phyloP scores from a whole-genome alignment of 1,139 yeast species.

The Suhomyces kunorum region DNA sequence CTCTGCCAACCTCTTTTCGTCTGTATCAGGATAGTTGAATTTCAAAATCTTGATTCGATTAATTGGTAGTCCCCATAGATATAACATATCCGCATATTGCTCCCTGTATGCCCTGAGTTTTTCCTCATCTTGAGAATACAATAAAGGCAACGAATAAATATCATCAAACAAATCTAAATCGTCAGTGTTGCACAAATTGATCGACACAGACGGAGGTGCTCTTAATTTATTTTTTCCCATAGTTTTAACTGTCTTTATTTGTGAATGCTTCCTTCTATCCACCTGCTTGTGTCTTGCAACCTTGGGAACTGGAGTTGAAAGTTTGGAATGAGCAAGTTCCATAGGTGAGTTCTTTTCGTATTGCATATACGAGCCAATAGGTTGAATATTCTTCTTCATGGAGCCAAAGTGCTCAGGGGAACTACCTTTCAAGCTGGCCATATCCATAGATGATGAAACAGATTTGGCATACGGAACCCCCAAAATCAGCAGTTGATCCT shows the following conservation, averaged over 20 bases:
- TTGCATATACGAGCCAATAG: slow-evolving; percentile 4
- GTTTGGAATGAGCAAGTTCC: slow-evolving; percentile 5
- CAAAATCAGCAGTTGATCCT: slow-evolving; percentile 20
- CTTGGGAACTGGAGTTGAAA: slow-evolving; percentile 6
- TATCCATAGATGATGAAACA: slow-evolving; percentile 32
- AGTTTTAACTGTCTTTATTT: background rate
- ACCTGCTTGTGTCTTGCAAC: background rate
- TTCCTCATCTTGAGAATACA: slow-evolving; percentile 48
- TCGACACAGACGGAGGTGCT: slow-evolving; percentile 43
- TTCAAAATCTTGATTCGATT: slow-evolving; percentile 77
- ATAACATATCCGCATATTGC: slow-evolving; percentile 79
- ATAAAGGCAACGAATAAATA: slow-evolving; percentile 44
- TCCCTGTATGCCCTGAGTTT: slow-evolving; percentile 57
- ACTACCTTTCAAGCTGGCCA: slow-evolving; percentile 28
- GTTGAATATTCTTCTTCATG: slow-evolving; percentile 13
- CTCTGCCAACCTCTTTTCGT: slow-evolving; percentile 13
- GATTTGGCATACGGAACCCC: slow-evolving; percentile 21
- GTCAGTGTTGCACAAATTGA: slow-evolving; percentile 59
- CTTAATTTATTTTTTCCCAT: slow-evolving; percentile 19
- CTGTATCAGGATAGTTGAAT: slow-evolving; percentile 53
- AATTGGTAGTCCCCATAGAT: slow-evolving; percentile 79
- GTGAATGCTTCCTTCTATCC: slow-evolving; percentile 6
- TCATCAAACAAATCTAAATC: slow-evolving; percentile 56
- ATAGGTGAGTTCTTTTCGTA: slow-evolving; percentile 1
- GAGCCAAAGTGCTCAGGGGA: slow-evolving; percentile 27